Evolutionary conservation across 305 asterid species (phyloP), one percentile per base, ranked within the genome.

Genomic region (Fraxinus sp.): DNA sequence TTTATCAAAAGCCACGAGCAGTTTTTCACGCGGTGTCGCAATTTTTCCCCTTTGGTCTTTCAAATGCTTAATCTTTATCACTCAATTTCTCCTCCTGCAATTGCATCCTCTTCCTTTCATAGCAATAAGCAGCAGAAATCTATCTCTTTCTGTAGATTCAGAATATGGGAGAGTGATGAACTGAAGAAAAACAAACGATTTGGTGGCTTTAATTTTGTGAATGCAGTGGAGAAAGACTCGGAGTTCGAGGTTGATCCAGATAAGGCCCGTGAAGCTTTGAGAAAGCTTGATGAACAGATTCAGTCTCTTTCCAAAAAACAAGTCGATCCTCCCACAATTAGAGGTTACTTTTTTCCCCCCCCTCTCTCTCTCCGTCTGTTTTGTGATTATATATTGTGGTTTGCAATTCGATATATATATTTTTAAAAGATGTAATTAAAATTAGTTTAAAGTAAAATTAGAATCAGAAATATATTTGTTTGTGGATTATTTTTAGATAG

Each of bases 251-350:
- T 91, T 16, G 96, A 94, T 83, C 82, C 86, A 11, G 94, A 91
- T 1, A 89, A 90, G 88, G 98, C 98, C 35, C 97, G 96, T 59
- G 94, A 91, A 86, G 95, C 97, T 77, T 84, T 94, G 84, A 88
- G 89, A 85, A 86, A 92, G 86, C 98, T 94, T 52, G 98, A 94
- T 83, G 91, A 90, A 70, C 91, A 94, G 89, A 86, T 94, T 39
- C 92, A 88, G 62, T 87, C 97, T 68, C 82, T 92, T 76, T 85
- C 97, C 28, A 66, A 84, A 80, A 94, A 87, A 81, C 81, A 83
- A 80, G 9, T 39, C 68, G 78, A 33, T 71, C 52, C 91, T 22
- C 92, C 93, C 13, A 90, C 90, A 59, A 83, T 89, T 59, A 86
- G 91, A 89, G 97, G 97, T 93, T 57, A 68, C 22, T 7, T 32